A percentile compares a stretch with the other conserved stretches of the same genome.
Evolutionary conservation across 805 yeast genomes (phyloP).

Genomic region (Martiniozyma abietophila): DNA sequence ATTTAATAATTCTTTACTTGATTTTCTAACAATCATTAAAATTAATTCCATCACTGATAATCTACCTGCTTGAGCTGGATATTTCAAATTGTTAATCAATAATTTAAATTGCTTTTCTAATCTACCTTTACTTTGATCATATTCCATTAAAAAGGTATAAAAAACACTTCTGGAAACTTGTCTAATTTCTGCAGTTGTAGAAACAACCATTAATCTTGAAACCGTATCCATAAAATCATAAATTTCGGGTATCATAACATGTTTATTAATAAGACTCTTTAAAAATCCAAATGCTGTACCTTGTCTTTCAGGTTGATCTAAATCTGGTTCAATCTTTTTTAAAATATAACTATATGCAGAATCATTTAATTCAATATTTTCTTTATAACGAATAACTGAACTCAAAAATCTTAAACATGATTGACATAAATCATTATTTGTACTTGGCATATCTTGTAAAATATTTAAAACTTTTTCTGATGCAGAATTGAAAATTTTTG

Average conservation of each 20-base stretch:
- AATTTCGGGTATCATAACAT: conserved; percentile 73
- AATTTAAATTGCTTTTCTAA: conserved; percentile 75
- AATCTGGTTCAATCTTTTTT: conserved; percentile 68
- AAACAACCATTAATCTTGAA: conserved; percentile 79
- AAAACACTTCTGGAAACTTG: conserved; percentile 77
- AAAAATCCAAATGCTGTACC: conserved; percentile 81
- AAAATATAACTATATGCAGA: conserved; percentile 66
- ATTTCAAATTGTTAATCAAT: conserved; percentile 69
- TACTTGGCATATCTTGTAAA: conserved; percentile 66
- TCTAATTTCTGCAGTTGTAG: conserved; percentile 73
- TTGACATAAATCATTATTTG: conserved; percentile 74
- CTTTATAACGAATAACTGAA: conserved; percentile 58
- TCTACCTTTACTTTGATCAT: conserved; percentile 85
- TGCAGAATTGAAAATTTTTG: conserved; percentile 44
- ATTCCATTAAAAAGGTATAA: conserved; percentile 82
- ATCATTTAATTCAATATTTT: conserved; percentile 56
- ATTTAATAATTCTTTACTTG: conserved; percentile 47
- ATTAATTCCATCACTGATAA: conserved; percentile 86
- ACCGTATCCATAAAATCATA: conserved; percentile 82
- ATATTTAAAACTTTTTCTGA: conserved; percentile 53
- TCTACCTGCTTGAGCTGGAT: conserved; percentile 80
- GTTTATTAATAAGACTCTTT: conserved; percentile 66
- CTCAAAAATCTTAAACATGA: conserved; percentile 67
- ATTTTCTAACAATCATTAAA: conserved; percentile 57
- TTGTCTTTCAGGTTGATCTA: conserved; percentile 83